These are phyloP conservation scores for Pichiaceae sp. DNA, from an alignment of 1,139 yeast species.

Conservation along the genomic window DNA sequence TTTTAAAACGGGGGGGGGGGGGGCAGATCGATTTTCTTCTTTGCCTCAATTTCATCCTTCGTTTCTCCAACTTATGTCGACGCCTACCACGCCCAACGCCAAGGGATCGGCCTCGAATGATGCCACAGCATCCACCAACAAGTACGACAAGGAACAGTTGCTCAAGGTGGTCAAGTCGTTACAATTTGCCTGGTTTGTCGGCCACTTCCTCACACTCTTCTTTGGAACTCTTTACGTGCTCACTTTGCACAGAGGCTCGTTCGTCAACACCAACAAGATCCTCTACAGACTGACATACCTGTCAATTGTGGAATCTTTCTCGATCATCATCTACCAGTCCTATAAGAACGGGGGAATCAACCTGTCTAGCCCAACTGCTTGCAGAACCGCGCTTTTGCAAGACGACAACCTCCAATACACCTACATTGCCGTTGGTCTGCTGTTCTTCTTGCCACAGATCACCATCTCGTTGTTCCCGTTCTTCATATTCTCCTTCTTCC, in stretches of 20 bases:
- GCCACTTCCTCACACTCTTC: slow-evolving; percentile 61
- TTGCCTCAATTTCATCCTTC: too few relatives aligned
- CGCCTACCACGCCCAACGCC: neutral
- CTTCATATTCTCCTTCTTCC: slow-evolving; percentile 63
- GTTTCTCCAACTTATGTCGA: neutral
- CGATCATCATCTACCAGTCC: slow-evolving; percentile 61
- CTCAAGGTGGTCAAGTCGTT: slow-evolving; percentile 26
- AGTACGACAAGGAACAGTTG: slow-evolving; percentile 3
- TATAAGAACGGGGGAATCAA: slow-evolving; percentile 10
- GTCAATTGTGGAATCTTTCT: slow-evolving; percentile 68
- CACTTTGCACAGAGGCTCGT: slow-evolving; percentile 23
- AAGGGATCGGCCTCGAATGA: too few relatives aligned
- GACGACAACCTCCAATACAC: slow-evolving; percentile 65
- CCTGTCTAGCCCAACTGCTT: slow-evolving; percentile 3
- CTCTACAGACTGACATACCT: slow-evolving; percentile 57
- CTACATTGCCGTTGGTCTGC: slow-evolving; percentile 47
- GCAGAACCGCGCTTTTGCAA: slow-evolving; percentile 22
- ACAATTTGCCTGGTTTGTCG: slow-evolving; percentile 60
- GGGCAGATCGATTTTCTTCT: neutral
- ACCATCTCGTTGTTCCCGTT: slow-evolving; percentile 58
- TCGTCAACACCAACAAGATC: slow-evolving; percentile 37
- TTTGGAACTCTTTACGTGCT: slow-evolving; percentile 32
- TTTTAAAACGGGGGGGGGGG: too few relatives aligned
- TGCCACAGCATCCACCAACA: too few relatives aligned
- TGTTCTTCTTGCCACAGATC: slow-evolving; percentile 43